These are phyloP conservation scores for Henningerozyma blattae DNA, from an alignment of 805 yeast genomes.

Conservation along the genomic window DNA sequence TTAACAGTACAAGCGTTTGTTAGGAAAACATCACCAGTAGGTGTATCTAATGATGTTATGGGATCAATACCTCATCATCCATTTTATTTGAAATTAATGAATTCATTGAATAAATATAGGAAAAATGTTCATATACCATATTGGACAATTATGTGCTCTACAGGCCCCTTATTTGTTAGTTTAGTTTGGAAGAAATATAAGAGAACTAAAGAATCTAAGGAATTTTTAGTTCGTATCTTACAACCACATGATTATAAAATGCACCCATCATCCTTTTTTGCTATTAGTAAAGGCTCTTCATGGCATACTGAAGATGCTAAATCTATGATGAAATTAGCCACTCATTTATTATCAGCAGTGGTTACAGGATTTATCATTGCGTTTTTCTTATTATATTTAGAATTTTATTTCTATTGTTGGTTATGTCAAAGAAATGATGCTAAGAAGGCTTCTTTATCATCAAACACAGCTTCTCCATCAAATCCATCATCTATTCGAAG, in stretches of 20 bases:
- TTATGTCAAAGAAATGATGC: slow-evolving; percentile 14
- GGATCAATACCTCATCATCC: slow-evolving; percentile 83
- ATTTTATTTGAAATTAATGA: slow-evolving; percentile 60
- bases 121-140: slow-evolving; percentile 78
- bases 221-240: slow-evolving; percentile 51
- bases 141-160: slow-evolving; percentile 82
- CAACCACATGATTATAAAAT: slow-evolving; percentile 65
- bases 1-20: slow-evolving; percentile 76
- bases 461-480: not conserved
- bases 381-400: slow-evolving; percentile 31
- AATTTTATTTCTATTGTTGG: slow-evolving; percentile 35
- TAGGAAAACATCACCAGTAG: slow-evolving; percentile 80
- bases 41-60: slow-evolving; percentile 88
- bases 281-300: slow-evolving; percentile 71
- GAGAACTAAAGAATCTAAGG: slow-evolving; percentile 60
- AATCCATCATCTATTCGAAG: not conserved
- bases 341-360: slow-evolving; percentile 63
- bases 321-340: slow-evolving; percentile 58
- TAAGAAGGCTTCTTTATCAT: not conserved
- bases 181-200: slow-evolving; percentile 82
- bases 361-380: slow-evolving; percentile 57
- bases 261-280: slow-evolving; percentile 51
- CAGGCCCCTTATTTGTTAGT: slow-evolving; percentile 82
- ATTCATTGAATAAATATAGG: slow-evolving; percentile 49
- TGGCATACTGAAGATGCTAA: slow-evolving; percentile 90